A percentile compares a stretch with the other conserved stretches of the same genome.
These are phyloP conservation scores for Penicillium vulpinum DNA, from an alignment of 2,329 filamentous ascomycete species.

Conservation along the genomic window DNA sequence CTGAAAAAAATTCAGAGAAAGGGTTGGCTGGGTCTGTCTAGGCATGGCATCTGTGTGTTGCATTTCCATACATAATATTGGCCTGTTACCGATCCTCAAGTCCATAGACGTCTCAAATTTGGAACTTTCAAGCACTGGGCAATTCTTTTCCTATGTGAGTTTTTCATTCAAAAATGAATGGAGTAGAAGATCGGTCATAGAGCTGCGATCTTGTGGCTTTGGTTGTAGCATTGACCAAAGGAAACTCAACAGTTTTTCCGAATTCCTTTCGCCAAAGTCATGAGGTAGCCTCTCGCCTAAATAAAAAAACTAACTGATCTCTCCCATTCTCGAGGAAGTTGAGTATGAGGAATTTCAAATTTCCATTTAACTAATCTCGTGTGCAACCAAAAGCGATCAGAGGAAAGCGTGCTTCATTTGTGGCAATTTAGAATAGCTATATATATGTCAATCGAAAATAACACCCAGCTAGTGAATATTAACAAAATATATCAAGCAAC, in stretches of 20 bases:
- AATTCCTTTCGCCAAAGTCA: background rate
- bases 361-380: background rate
- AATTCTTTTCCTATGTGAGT: background rate
- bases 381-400: background rate
- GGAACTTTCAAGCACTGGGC: background rate
- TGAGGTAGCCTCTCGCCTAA: background rate
- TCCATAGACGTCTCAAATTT: background rate
- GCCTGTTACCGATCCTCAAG: background rate
- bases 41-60: background rate
- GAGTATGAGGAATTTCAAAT: background rate
- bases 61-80: background rate
- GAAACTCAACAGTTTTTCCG: background rate
- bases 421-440: background rate
- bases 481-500: background rate
- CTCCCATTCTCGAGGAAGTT: background rate
- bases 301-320: background rate
- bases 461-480: background rate
- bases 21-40: conserved; percentile 9
- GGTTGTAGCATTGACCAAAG: background rate
- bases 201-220: background rate
- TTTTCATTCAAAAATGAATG: background rate
- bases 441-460: background rate
- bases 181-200: background rate
- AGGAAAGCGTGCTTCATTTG: background rate
- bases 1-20: background rate